Evolutionary conservation across 805 yeast species (phyloP), one percentile per base, ranked within the genome.

Genomic region (Candida railenensis): DNA sequence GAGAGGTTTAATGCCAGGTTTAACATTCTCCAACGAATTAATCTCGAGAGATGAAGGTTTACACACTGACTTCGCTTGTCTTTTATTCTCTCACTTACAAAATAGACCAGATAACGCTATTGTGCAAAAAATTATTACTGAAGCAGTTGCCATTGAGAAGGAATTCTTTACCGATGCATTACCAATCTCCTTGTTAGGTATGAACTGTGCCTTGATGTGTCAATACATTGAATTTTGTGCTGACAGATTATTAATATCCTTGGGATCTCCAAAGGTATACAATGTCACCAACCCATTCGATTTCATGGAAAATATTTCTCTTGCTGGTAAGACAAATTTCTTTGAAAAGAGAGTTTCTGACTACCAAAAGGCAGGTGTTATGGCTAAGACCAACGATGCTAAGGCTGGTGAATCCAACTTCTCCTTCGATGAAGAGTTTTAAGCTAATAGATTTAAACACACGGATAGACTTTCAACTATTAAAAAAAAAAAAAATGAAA

Each of bases 301-400:
- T 71, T 92, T 92, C 67, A 92, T 92, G 99, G 99, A 92, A 78
- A 92, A 94, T 78, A 92, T 92, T 62, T 92, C 98, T 7, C 82
- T 92, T 59, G 96, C 97, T 49, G 99, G 99, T 73, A 92, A 92
- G 82, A 92, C 99, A 60, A 92, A 94, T 79, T 92, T 92, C 83
- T 92, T 92, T 66, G 99, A 92, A 80, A 92, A 92, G 83, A 87
- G 99, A 76, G 99, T 92, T 48, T 87, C 96, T 48, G 99, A 92
- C 73, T 92, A 92, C 76, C 99, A 92, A 76, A 94, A 92, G 77
- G 98, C 99, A 48, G 98, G 99, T 77, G 99, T 92, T 62, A 92
- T 92, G 94, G 92, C 96, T 55, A 77, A 78, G 55, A 68, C 82
- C 45, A 69, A 71, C 55, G 80, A 82, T 57, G 65, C 75, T 51